Base-by-base conservation (phyloP, 352 stramenopile genomes). In the Phytophthora vignae region DNA sequence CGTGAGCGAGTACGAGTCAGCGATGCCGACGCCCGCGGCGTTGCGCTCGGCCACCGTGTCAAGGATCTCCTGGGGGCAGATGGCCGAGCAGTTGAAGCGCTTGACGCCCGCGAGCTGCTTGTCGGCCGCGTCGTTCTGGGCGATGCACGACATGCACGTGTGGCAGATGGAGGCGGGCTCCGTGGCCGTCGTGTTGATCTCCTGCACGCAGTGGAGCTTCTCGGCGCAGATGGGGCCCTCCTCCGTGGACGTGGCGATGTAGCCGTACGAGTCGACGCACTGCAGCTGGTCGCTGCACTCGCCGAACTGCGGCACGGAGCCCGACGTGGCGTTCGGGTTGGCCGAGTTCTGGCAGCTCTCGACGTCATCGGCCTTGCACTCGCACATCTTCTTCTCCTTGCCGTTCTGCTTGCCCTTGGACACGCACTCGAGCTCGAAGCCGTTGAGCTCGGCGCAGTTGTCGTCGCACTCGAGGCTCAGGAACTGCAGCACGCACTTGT, bases 101-200 rank as follows among this genome's bases (percentile, higher is more conserved):
- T 85, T 88, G 50, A 78, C 77, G 29, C 61, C 75, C n/a, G 76
- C 70, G 15, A 92, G 72, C 65, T 87, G 67, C 48, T 84, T 78
- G 57, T 79, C 74, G n/a, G 78, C 76, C 8, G 74, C 78, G 65
- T 91, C 83, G 71, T 93, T 93, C 77, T 93, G 85, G 14, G 81
- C 76, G 55, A 91, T 91, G 74, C 87, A 94, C 65, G 84, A 92
- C 71, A 88, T 87, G 71, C 87, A 94, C 71, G 87, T 94, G 81
- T 93, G 85, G 74, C 87, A 94, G 55, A 93, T 91, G 56, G 84
- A 75, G 2, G 82, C 84, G 7, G 81, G 80, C 61, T 86, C 67
- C 4, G 82, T 87, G 1, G 82, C 87, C 14, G 72, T 84, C 40
- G 87, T 88, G 76, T 93, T 90, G 58, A 89, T 59, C 54, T 93